phyloP scores from a whole-genome alignment of 768 basidiomycete species.

The Kwoniella botswanensis region DNA sequence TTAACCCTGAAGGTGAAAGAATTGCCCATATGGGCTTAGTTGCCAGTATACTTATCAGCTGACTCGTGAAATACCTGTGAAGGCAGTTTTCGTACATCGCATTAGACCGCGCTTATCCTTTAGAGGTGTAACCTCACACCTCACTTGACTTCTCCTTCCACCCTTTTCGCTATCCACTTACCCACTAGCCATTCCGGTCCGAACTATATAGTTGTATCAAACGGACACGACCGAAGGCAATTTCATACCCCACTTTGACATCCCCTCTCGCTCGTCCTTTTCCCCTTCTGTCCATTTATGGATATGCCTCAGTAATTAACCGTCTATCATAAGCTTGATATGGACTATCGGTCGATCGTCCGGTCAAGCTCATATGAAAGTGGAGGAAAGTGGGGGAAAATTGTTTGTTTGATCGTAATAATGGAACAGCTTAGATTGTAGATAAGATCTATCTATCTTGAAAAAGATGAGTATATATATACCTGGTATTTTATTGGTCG shows the following conservation, averaged over 20 bases:
- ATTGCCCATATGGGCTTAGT: too few species aligned
- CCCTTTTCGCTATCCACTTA: not conserved
- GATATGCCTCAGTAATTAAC: not conserved
- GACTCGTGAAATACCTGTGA: too few species aligned
- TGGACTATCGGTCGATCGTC: not conserved
- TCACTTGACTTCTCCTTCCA: not conserved
- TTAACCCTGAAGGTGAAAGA: too few species aligned
- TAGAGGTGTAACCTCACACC: not conserved
- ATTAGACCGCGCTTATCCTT: not conserved
- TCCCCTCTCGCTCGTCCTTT: not conserved
- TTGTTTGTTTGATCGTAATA: not conserved
- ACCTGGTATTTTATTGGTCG: not conserved
- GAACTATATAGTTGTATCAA: not conserved
- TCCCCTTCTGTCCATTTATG: not conserved
- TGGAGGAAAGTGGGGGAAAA: slow-evolving; percentile 1
- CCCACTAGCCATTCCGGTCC: not conserved
- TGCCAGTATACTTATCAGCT: too few species aligned
- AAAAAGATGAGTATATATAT: not conserved
- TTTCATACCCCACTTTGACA: not conserved
- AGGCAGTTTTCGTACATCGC: too few species aligned
- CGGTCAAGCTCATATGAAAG: not conserved
- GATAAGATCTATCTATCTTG: not conserved
- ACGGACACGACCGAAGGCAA: not conserved
- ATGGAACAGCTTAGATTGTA: not conserved
- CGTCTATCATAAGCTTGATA: not conserved